Conservation (phyloP, 139 green algal genomes). For the Zygnema cylindricum region DNA sequence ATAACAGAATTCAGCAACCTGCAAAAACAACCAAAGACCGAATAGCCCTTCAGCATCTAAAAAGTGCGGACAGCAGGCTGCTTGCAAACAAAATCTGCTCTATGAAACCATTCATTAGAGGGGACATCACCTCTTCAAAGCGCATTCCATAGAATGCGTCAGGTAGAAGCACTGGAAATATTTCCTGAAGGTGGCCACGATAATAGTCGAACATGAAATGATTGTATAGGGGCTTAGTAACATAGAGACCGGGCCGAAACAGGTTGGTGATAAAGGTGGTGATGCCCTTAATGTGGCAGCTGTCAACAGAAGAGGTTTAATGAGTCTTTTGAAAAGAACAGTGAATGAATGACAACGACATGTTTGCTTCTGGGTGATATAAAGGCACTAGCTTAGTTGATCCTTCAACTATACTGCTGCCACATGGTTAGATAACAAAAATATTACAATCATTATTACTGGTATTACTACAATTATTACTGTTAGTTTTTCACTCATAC, state of each 20-base stretch:
- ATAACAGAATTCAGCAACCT: slow-evolving; percentile 32
- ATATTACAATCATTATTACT: background rate
- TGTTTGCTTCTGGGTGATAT: no score
- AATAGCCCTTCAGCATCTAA: no score
- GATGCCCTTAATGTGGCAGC: slow-evolving; percentile 32
- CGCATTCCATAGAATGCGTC: background rate
- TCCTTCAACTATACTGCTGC: no score
- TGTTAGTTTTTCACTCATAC: background rate
- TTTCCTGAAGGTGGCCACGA: background rate
- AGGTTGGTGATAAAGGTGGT: slow-evolving; percentile 43
- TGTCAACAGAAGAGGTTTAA: no score
- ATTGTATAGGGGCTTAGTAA: background rate
- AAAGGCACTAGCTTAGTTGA: no score
- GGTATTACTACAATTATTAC: background rate
- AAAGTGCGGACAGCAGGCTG: no score
- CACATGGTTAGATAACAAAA: no score
- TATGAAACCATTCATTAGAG: background rate
- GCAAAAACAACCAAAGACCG: no score
- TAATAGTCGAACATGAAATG: slow-evolving; percentile 40
- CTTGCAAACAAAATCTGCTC: no score
- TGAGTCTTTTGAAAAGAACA: no score
- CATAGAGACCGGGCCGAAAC: background rate
- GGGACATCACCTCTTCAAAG: slow-evolving; percentile 31
- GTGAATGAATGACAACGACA: no score
- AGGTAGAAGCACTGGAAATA: slow-evolving; percentile 44